Evolutionary conservation across 495 filamentous ascomycete species (phyloP).

Genomic region (Hypoxylon perforatum): DNA sequence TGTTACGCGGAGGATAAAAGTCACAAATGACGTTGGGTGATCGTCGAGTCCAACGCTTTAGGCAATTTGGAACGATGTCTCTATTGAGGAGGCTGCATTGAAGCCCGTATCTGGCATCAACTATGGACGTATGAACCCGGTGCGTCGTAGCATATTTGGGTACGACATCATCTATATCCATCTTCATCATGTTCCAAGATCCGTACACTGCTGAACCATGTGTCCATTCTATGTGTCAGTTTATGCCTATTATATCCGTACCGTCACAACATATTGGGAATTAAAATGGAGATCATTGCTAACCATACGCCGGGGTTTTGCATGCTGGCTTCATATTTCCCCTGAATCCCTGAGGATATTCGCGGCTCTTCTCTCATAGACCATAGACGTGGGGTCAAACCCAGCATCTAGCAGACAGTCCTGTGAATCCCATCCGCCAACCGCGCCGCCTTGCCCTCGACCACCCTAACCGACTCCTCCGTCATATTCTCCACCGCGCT

Average conservation of each 20-base stretch:
- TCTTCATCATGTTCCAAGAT: neutral
- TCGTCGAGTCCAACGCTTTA: slow-evolving; percentile 19
- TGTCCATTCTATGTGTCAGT: neutral
- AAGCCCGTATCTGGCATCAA: neutral
- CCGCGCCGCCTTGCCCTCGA: slow-evolving; percentile 43
- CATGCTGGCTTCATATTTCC: too few relatives aligned
- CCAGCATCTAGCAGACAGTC: slow-evolving; percentile 61
- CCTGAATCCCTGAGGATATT: too few relatives aligned
- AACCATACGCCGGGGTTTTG: too few relatives aligned
- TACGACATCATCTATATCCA: neutral
- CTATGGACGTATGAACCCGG: neutral
- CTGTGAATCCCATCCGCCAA: slow-evolving; percentile 71
- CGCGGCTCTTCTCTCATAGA: too few relatives aligned
- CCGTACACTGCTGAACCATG: neutral
- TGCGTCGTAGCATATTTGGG: neutral
- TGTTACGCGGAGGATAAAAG: slow-evolving; percentile 2
- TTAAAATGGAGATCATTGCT: too few relatives aligned
- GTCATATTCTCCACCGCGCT: slow-evolving; percentile 43
- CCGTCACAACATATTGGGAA: too few relatives aligned
- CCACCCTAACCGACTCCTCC: slow-evolving; percentile 22
- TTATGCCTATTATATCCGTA: too few relatives aligned
- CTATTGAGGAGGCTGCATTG: neutral
- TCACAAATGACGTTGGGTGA: slow-evolving; percentile 23
- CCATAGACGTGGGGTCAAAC: neutral
- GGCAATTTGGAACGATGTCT: slow-evolving; percentile 23